Evolutionary conservation across 495 filamentous ascomycete genomes (phyloP).

Genomic region (Annulohypoxylon maeteangense): DNA sequence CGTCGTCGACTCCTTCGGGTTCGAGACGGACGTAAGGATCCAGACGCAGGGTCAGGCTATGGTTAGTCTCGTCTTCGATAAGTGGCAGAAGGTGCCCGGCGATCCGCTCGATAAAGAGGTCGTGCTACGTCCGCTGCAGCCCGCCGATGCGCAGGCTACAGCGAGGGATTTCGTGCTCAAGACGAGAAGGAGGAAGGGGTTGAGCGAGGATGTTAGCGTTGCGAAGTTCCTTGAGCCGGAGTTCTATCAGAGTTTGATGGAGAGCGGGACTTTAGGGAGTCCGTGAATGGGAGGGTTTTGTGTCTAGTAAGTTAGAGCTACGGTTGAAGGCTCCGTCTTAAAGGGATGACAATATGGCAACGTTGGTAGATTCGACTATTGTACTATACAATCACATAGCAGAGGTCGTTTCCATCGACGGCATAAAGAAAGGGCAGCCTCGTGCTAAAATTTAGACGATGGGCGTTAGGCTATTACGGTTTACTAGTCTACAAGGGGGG

Average conservation of each 20-base stretch:
- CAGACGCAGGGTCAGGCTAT: slow-evolving; percentile 94
- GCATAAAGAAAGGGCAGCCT: background rate
- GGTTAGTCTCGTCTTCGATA: slow-evolving; percentile 92
- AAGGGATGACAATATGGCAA: background rate
- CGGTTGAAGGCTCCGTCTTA: background rate
- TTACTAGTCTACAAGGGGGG: background rate
- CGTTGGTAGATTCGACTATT: background rate
- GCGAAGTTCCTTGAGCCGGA: slow-evolving; percentile 96
- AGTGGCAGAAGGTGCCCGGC: slow-evolving; percentile 94
- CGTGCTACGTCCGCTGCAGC: slow-evolving; percentile 84
- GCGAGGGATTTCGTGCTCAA: slow-evolving; percentile 96
- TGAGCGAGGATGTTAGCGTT: slow-evolving; percentile 94
- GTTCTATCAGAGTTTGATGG: slow-evolving; percentile 86
- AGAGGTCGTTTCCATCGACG: background rate
- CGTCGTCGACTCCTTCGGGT: slow-evolving; percentile 96
- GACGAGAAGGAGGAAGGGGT: slow-evolving; percentile 89
- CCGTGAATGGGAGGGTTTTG: slow-evolving; percentile 20
- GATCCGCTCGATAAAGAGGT: slow-evolving; percentile 92
- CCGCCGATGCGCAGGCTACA: slow-evolving; percentile 84
- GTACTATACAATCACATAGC: background rate
- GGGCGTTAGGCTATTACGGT: background rate
- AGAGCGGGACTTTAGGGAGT: slow-evolving; percentile 81
- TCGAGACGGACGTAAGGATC: slow-evolving; percentile 96
- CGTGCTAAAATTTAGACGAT: background rate
- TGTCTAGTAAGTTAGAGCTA: background rate